These are phyloP conservation scores for Ophiosphaerella narmari DNA, from an alignment of 2,329 filamentous ascomycete genomes.

Conservation along the genomic window DNA sequence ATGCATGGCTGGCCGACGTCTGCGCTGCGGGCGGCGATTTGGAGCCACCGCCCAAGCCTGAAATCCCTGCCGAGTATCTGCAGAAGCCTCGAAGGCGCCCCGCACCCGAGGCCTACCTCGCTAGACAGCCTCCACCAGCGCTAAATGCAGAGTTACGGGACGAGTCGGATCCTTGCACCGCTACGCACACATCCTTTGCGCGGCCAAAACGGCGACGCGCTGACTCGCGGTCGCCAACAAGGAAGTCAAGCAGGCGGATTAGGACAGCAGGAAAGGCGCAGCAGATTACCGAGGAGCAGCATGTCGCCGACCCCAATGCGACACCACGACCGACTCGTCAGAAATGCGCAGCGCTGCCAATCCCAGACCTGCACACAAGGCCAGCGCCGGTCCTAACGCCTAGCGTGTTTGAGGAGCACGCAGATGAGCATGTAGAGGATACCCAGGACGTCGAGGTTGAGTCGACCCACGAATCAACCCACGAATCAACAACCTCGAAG, in stretches of 20 bases:
- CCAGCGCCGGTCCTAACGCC: constrained; percentile 12
- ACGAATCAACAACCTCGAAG: constrained; percentile 20
- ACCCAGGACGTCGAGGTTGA: too few relatives aligned
- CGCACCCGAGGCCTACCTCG: constrained; percentile 9
- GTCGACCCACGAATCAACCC: too few relatives aligned
- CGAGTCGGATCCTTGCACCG: too few relatives aligned
- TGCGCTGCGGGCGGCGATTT: constrained; percentile 15
- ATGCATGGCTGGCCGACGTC: constrained; percentile 19
- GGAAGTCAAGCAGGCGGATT: constrained; percentile 16
- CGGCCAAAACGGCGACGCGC: constrained; percentile 15
- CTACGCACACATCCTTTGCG: constrained; percentile 13
- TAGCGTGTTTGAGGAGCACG: constrained; percentile 13
- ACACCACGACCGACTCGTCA: not conserved
- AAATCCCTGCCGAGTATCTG: constrained; percentile 17
- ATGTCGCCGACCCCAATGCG: too few relatives aligned
- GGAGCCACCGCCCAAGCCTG: constrained; percentile 12
- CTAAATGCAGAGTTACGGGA: too few relatives aligned
- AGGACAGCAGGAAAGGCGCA: constrained; percentile 10
- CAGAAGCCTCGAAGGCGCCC: constrained; percentile 19
- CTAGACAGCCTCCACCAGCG: too few relatives aligned
- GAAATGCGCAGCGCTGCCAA: constrained; percentile 5
- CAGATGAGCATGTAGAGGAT: constrained; percentile 10
- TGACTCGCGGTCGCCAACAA: constrained; percentile 17
- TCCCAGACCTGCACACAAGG: constrained; percentile 10
- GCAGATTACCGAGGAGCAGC: too few relatives aligned